A percentile compares a stretch with the other conserved stretches of the same genome.
Conservation (phyloP, 2,329 filamentous ascomycete species). For the Colletotrichum tropicale region DNA sequence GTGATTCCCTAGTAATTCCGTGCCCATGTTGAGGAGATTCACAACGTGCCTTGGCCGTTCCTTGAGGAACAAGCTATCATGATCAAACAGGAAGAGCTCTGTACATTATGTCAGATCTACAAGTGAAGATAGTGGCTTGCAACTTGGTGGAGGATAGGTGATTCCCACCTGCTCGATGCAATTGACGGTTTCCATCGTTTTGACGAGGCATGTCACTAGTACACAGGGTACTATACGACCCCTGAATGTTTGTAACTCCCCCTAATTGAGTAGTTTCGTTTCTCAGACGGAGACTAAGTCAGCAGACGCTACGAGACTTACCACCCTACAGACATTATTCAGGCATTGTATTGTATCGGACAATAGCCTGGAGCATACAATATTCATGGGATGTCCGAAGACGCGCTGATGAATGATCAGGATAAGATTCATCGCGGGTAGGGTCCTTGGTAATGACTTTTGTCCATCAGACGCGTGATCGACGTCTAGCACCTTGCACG, state of each 20-base stretch:
- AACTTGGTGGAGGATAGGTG: accelerated
- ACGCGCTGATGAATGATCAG: not conserved
- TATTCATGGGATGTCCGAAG: not conserved
- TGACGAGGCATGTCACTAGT: too few species aligned
- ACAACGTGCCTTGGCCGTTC: not conserved
- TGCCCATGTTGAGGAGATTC: not conserved
- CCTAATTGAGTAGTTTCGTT: too few species aligned
- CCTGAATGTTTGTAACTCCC: not conserved
- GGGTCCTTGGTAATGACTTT: not conserved
- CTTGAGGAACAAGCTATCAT: not conserved
- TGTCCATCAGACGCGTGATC: not conserved
- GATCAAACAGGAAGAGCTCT: not conserved
- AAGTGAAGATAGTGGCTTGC: too few species aligned
- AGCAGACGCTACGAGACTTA: accelerated
- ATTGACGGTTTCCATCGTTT: not conserved
- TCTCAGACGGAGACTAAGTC: not conserved
- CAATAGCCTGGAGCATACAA: not conserved
- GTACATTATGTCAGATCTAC: accelerated
- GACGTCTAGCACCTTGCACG: not conserved
- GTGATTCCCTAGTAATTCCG: not conserved
- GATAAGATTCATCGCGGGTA: too few species aligned
- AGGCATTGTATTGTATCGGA: accelerated
- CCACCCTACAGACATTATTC: not conserved
- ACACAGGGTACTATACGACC: too few species aligned
- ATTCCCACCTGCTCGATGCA: not conserved